A percentile compares a stretch with the other conserved stretches of the same genome.
These are phyloP conservation scores for Mycosarcoma maydis DNA, from an alignment of 1,284 basidiomycete species.

Conservation along the genomic window DNA sequence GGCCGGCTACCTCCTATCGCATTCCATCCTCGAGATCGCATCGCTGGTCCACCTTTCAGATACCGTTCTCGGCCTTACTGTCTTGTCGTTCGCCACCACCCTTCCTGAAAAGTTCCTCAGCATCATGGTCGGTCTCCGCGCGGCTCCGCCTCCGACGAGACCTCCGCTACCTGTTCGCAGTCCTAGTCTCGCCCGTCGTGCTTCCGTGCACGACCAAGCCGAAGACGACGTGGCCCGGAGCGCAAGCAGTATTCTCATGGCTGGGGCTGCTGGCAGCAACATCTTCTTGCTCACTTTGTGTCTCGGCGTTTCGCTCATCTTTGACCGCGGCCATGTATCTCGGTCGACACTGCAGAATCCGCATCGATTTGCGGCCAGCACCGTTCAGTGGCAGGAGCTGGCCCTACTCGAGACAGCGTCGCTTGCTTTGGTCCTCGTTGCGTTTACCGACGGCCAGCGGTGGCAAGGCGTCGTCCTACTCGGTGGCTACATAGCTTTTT, in stretches of 20 bases:
- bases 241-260: conserved; percentile 62
- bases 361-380: conserved; percentile 15
- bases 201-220: conserved; percentile 23
- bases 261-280: conserved; percentile 65
- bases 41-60: conserved; percentile 54
- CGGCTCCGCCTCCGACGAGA: conserved; percentile 3
- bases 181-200: conserved; percentile 25
- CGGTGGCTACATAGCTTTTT: conserved; percentile 42
- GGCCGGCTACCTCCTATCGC: conserved; percentile 61
- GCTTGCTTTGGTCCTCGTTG: conserved; percentile 44
- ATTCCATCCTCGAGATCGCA: conserved; percentile 57
- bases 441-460: conserved; percentile 38
- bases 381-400: conserved; percentile 43
- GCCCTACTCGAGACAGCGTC: conserved; percentile 30
- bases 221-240: conserved; percentile 41
- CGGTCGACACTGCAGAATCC: background rate
- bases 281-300: conserved; percentile 65
- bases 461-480: conserved; percentile 48
- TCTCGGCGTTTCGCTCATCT: conserved; percentile 61
- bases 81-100: conserved; percentile 65
- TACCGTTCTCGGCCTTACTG: conserved; percentile 58
- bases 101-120: conserved; percentile 66
- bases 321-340: conserved; percentile 8
- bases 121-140: conserved; percentile 48
- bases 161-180: conserved; percentile 11